Evolutionary conservation across 768 basidiomycete species (phyloP).

Genomic region (Serendipita sp.): DNA sequence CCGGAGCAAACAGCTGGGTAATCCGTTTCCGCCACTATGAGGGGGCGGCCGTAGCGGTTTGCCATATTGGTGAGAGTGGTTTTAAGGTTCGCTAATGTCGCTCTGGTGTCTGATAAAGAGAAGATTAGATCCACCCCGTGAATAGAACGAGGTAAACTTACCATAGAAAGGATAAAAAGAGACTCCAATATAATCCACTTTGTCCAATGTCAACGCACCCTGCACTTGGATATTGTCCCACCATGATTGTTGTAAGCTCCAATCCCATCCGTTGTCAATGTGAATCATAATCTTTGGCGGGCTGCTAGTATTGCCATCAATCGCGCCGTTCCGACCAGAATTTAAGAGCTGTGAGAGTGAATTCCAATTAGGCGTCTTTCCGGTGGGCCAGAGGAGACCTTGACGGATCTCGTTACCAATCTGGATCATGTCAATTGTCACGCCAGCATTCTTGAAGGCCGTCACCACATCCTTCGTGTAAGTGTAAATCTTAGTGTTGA

Average conservation of each 20-base stretch:
- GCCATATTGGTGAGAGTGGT: constrained; percentile 35
- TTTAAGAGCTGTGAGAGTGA: constrained; percentile 42
- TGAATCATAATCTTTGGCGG: constrained; percentile 34
- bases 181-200: constrained; percentile 44
- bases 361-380: constrained; percentile 35
- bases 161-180: constrained; percentile 53
- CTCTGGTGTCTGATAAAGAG: constrained; percentile 12
- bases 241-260: constrained; percentile 27
- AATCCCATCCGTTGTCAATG: constrained; percentile 48
- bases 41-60: constrained; percentile 28
- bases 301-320: constrained; percentile 17
- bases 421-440: constrained; percentile 35
- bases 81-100: constrained; percentile 34
- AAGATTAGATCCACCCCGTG: constrained; percentile 6
- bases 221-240: constrained; percentile 35
- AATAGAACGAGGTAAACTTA: constrained; percentile 17
- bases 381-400: constrained; percentile 45
- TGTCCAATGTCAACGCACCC: constrained; percentile 27
- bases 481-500: constrained; percentile 42
- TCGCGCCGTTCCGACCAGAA: constrained; percentile 39
- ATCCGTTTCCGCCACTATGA: constrained; percentile 49
- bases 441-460: constrained; percentile 36
- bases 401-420: constrained; percentile 53
- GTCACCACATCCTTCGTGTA: constrained; percentile 37
- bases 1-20: constrained; percentile 35